Evolutionary conservation across 805 yeast genomes (phyloP).

Genomic region (Maudiozyma turicensis): DNA sequence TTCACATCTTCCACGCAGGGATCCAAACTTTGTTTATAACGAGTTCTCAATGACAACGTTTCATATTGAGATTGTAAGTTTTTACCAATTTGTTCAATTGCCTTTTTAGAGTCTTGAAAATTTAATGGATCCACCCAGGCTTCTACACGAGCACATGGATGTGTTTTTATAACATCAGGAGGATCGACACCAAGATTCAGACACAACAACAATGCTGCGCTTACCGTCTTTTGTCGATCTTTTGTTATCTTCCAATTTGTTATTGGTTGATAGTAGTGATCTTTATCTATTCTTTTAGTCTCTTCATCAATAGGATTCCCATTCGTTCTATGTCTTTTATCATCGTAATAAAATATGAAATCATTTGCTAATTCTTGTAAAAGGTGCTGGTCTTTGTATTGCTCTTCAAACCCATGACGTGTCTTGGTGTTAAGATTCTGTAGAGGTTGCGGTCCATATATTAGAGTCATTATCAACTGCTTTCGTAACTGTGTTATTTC

Average conservation of each 20-base stretch:
- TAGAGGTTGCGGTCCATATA: constrained; percentile 32
- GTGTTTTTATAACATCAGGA: constrained; percentile 87
- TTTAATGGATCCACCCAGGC: constrained; percentile 88
- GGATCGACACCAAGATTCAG: constrained; percentile 93
- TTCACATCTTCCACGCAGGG: constrained; percentile 95
- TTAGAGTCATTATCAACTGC: constrained; percentile 15
- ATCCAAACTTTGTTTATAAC: constrained; percentile 84
- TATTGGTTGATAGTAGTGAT: constrained; percentile 53
- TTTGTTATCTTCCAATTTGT: constrained; percentile 86
- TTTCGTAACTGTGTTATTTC: too few species aligned
- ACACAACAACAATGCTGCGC: constrained; percentile 87
- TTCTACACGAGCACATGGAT: constrained; percentile 85
- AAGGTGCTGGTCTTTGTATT: constrained; percentile 39
- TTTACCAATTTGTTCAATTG: constrained; percentile 85
- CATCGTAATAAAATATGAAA: constrained; percentile 79
- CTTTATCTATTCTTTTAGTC: constrained; percentile 37
- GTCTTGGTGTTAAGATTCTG: constrained; percentile 45
- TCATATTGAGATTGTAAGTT: constrained; percentile 82
- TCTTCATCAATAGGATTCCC: constrained; percentile 65
- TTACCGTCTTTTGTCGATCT: constrained; percentile 85
- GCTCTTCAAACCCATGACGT: constrained; percentile 63
- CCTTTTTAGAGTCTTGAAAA: constrained; percentile 78
- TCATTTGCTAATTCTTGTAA: constrained; percentile 49
- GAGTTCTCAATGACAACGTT: constrained; percentile 72
- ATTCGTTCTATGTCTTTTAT: constrained; percentile 83